These are phyloP conservation scores for Mortierella sp. DNA, from an alignment of 371 early-diverging fungal genomes.

Conservation along the genomic window DNA sequence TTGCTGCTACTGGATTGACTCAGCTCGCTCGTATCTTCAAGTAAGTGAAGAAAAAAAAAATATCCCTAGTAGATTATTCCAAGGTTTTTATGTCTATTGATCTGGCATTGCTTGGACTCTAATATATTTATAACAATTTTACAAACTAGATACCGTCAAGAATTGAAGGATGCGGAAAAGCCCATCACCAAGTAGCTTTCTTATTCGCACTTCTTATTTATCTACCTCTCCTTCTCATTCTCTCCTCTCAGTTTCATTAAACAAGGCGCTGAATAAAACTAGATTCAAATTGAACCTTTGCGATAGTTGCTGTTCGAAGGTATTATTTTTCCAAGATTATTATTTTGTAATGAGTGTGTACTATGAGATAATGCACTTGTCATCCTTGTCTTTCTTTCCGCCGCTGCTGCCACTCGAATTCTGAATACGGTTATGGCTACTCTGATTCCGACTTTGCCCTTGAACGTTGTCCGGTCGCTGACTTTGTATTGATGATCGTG, in stretches of 20 bases:
- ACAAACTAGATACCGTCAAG: conserved; percentile 53
- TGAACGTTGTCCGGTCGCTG: conserved; percentile 1
- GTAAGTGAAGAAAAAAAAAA: conserved; percentile 53
- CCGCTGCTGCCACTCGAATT: conserved; percentile 40
- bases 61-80: too few species aligned
- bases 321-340: background rate
- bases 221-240: background rate
- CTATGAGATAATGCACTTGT: conserved; percentile 43
- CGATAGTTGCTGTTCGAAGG: background rate
- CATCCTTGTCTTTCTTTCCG: conserved; percentile 24
- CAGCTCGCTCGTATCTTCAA: conserved; percentile 87
- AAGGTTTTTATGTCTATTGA: too few species aligned
- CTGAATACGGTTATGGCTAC: conserved; percentile 26
- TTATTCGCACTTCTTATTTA: background rate
- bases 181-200: conserved; percentile 15
- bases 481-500: background rate
- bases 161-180: conserved; percentile 20
- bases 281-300: background rate
- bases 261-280: background rate
- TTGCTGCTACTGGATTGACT: conserved; percentile 88
- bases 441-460: conserved; percentile 8
- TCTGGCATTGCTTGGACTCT: background rate
- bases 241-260: background rate
- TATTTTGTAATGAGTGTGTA: background rate
- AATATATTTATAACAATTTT: conserved; percentile 14